These are phyloP conservation scores for Drechslerella coelobrocha DNA, from an alignment of 2,329 filamentous ascomycete genomes.

Conservation along the genomic window DNA sequence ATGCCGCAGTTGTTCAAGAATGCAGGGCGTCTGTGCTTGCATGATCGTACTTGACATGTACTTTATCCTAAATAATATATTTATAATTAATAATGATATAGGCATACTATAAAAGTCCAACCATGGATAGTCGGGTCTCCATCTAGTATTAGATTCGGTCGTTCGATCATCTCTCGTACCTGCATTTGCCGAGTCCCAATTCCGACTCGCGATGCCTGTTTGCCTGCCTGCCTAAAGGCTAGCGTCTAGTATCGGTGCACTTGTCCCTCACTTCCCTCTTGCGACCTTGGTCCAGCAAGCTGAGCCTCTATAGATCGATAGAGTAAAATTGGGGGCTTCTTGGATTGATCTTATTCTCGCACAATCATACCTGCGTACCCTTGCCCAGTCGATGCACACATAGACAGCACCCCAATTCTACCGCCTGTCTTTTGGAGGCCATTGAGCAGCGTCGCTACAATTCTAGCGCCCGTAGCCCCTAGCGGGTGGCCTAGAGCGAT, in stretches of 20 bases:
- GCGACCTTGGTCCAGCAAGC: too few relatives aligned
- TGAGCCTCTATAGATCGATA: too few relatives aligned
- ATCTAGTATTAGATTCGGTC: too few relatives aligned
- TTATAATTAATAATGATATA: too few relatives aligned
- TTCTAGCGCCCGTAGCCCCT: conserved; percentile 83
- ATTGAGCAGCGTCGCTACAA: conserved; percentile 76
- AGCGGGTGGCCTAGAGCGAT: conserved; percentile 94
- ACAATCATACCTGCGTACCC: conserved; percentile 74
- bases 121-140: conserved; percentile 1
- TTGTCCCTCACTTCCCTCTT: too few relatives aligned
- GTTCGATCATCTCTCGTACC: neutral
- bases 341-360: conserved; percentile 63
- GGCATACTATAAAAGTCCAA: too few relatives aligned
- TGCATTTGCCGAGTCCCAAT: conserved; percentile 11
- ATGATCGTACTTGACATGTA: too few relatives aligned
- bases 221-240: conserved; percentile 13
- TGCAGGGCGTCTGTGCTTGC: too few relatives aligned
- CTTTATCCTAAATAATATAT: too few relatives aligned
- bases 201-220: conserved; percentile 30
- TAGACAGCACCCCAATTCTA: conserved; percentile 83
- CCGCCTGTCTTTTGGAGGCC: conserved; percentile 71
- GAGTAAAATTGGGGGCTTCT: too few relatives aligned
- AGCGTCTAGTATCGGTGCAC: conserved; percentile 19
- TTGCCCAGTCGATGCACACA: conserved; percentile 88
- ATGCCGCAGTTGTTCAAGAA: too few relatives aligned